A percentile compares a stretch with the other conserved stretches of the same genome.
Evolutionary conservation across 768 basidiomycete species (phyloP).

Genomic region (Xerocomellus intermedius): DNA sequence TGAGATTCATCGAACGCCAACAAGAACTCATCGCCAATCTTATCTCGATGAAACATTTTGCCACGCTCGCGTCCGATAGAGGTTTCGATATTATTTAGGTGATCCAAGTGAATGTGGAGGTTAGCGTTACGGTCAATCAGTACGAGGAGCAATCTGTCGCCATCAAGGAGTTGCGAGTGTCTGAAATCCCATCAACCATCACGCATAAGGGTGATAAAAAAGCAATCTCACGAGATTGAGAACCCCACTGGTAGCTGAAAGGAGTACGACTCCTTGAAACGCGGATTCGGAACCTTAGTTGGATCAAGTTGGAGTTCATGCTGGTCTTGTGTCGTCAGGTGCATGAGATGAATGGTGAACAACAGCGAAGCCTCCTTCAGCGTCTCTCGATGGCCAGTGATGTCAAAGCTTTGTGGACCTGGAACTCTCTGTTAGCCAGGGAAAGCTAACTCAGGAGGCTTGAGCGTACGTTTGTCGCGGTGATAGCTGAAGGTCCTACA

Average conservation of each 20-base stretch:
- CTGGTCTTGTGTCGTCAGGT: constrained; percentile 28
- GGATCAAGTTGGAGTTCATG: constrained; percentile 29
- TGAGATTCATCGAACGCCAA: constrained; percentile 53
- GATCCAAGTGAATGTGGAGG: constrained; percentile 40
- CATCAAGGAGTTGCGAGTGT: constrained; percentile 35
- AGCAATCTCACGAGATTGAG: constrained; percentile 21
- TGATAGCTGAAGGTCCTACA: not conserved
- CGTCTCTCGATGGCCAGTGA: constrained; percentile 19
- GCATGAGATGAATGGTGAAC: constrained; percentile 29
- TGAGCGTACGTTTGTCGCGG: no score
- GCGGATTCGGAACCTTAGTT: constrained; percentile 20
- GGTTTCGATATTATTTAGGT: constrained; percentile 29
- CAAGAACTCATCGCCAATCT: constrained; percentile 44
- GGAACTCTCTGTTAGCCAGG: not conserved
- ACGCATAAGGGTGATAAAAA: not conserved
- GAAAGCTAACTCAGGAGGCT: no score
- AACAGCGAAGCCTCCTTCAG: constrained; percentile 19
- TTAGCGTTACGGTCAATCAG: constrained; percentile 34
- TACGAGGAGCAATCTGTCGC: constrained; percentile 40
- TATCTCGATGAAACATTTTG: constrained; percentile 42
- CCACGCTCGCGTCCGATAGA: constrained; percentile 33
- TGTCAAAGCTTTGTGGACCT: constrained; percentile 16
- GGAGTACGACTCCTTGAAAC: constrained; percentile 26
- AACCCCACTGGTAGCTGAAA: constrained; percentile 25
- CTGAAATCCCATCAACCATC: no score